Conservation (phyloP, 2,329 filamentous ascomycete species). For the Elsinoe australis region DNA sequence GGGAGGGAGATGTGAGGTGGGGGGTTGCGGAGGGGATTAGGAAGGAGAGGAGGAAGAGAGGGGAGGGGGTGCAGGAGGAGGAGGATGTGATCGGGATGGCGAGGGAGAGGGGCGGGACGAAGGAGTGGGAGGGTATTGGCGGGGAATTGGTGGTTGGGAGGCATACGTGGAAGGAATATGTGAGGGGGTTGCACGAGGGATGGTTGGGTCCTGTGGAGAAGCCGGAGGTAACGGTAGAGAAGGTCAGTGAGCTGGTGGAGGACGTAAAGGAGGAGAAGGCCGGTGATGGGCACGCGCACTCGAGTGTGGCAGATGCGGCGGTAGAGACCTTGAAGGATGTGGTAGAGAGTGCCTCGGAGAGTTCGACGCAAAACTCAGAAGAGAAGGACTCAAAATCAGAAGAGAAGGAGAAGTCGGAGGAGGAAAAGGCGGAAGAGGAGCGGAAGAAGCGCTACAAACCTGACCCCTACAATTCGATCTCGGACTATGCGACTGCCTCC, state of each 20-base stretch:
- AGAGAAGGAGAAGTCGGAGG: constrained; percentile 34
- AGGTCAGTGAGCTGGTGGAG: constrained; percentile 17
- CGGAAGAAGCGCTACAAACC: constrained; percentile 52
- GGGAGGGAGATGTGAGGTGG: constrained; percentile 86
- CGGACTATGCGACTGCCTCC: constrained; percentile 60
- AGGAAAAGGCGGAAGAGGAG: constrained; percentile 31
- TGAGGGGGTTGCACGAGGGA: constrained; percentile 87
- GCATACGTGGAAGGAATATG: constrained; percentile 95
- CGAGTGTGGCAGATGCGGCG: constrained; percentile 26
- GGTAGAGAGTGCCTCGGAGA: constrained; percentile 18
- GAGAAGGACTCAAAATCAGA: constrained; percentile 26
- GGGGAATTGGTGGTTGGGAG: constrained; percentile 86
- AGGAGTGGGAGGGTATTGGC: constrained; percentile 62
- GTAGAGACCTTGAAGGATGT: constrained; percentile 21
- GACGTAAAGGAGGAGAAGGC: constrained; percentile 14
- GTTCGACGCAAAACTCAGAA: constrained; percentile 22
- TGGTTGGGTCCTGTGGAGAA: constrained; percentile 80
- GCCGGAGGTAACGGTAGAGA: constrained; percentile 36
- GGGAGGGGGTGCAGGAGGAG: constrained; percentile 44
- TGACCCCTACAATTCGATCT: constrained; percentile 63
- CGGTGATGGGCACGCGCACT: constrained; percentile 20
- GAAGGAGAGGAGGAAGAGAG: constrained; percentile 52
- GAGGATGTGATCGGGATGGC: constrained; percentile 56
- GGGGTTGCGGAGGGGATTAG: constrained; percentile 81
- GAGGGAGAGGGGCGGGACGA: constrained; percentile 58